phyloP scores from a whole-genome alignment of 1,284 basidiomycete species.

The Trichosporon faecale region DNA sequence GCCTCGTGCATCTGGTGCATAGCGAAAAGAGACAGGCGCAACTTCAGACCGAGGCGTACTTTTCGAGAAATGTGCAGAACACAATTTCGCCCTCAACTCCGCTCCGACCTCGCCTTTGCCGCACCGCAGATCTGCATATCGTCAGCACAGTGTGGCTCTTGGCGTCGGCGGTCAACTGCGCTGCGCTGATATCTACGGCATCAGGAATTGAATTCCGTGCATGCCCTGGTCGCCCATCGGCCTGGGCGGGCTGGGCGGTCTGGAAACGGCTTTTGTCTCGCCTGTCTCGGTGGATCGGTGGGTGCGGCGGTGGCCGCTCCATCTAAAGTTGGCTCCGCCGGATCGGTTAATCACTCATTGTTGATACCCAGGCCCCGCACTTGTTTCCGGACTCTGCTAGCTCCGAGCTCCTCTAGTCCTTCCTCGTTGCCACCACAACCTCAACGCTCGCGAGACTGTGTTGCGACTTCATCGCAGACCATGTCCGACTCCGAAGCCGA shows the following conservation, averaged over 20 bases:
- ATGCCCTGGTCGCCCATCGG: background rate
- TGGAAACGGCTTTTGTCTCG: background rate
- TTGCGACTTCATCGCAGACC: background rate
- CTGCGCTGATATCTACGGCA: background rate
- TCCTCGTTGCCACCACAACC: background rate
- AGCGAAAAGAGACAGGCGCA: background rate
- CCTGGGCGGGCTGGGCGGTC: background rate
- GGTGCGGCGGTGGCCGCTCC: background rate
- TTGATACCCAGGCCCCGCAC: background rate
- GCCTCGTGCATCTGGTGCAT: background rate
- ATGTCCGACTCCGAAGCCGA: constrained; percentile 8
- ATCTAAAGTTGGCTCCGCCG: background rate
- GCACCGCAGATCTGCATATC: background rate
- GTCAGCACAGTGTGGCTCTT: background rate
- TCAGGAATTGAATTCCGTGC: background rate
- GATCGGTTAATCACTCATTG: background rate
- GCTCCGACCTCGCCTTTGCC: background rate
- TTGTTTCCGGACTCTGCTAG: background rate
- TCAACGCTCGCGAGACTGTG: background rate
- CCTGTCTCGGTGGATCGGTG: background rate
- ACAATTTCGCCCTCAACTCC: background rate
- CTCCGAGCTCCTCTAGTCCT: background rate
- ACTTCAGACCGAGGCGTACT: too few species aligned
- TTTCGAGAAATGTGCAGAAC: background rate
- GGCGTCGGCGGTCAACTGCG: background rate